phyloP scores from a whole-genome alignment of 1,284 basidiomycete genomes.

The Porogramme epimiltina region DNA sequence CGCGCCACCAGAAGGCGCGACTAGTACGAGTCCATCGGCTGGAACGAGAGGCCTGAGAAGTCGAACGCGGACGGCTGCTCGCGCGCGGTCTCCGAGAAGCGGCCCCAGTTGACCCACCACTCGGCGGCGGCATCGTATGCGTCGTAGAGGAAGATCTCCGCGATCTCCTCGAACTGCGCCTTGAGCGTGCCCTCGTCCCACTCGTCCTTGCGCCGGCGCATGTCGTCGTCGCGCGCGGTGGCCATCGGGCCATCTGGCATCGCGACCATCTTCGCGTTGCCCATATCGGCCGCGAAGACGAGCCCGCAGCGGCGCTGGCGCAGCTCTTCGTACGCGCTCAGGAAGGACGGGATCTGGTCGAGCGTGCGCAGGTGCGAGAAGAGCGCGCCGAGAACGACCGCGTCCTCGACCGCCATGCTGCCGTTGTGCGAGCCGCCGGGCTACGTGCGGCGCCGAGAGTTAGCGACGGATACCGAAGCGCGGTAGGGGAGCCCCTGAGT shows the following conservation, averaged over 20 bases:
- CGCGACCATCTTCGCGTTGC: slow-evolving; percentile 36
- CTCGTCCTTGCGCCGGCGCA: slow-evolving; percentile 30
- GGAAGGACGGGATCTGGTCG: slow-evolving; percentile 43
- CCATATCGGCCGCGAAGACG: slow-evolving; percentile 39
- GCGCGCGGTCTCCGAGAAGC: slow-evolving; percentile 18
- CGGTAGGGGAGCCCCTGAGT: slow-evolving; percentile 22
- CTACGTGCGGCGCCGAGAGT: slow-evolving; percentile 10
- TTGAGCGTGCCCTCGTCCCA: slow-evolving; percentile 29
- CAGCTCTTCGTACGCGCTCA: slow-evolving; percentile 47
- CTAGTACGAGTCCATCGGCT: neutral
- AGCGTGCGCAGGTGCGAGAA: slow-evolving; percentile 43
- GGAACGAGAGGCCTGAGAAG: slow-evolving; percentile 1
- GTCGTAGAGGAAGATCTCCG: slow-evolving; percentile 33
- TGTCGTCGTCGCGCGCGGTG: slow-evolving; percentile 39
- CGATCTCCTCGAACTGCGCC: slow-evolving; percentile 29
- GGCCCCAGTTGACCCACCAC: slow-evolving; percentile 40
- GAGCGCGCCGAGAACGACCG: slow-evolving; percentile 47
- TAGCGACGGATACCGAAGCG: neutral
- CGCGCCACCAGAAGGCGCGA: neutral
- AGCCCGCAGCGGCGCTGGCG: slow-evolving; percentile 40
- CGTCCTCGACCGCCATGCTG: slow-evolving; percentile 45
- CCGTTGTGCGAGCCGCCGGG: slow-evolving; percentile 41
- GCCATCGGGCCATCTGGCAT: slow-evolving; percentile 42
- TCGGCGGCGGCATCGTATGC: slow-evolving; percentile 37
- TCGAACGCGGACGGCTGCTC: slow-evolving; percentile 3